Conservation (phyloP, 352 stramenopile genomes). For the Blastocystis sp. region DNA sequence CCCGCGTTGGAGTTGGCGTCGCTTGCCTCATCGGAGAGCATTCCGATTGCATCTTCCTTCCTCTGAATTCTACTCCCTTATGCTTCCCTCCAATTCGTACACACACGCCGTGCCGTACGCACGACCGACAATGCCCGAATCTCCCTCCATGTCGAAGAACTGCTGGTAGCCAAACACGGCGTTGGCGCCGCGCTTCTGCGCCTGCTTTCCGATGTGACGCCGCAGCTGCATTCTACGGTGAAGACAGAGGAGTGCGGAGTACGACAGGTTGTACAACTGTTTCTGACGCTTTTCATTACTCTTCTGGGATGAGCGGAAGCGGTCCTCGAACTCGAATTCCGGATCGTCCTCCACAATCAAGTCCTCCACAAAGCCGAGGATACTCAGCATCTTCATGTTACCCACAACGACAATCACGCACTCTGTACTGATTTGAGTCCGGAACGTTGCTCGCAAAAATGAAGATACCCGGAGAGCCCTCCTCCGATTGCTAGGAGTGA, state of each 20-base stretch:
- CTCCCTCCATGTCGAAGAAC: constrained; percentile 97
- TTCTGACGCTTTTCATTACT: constrained; percentile 94
- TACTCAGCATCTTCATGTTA: constrained; percentile 82
- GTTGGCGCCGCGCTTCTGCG: constrained; percentile 93
- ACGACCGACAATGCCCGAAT: constrained; percentile 92
- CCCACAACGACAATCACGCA: not conserved
- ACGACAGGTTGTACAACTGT: constrained; percentile 91
- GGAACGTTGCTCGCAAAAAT: constrained; percentile 94
- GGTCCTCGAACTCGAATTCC: constrained; percentile 95
- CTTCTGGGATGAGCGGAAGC: constrained; percentile 86
- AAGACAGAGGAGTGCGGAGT: constrained; percentile 78
- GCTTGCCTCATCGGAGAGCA: constrained; percentile 42
- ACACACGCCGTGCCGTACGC: constrained; percentile 89
- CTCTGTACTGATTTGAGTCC: constrained; percentile 82
- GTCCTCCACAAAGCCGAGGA: constrained; percentile 90
- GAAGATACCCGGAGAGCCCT: constrained; percentile 94
- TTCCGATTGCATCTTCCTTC: constrained; percentile 78
- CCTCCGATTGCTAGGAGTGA: constrained; percentile 94
- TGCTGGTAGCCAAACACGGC: constrained; percentile 95
- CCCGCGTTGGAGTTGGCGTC: not conserved
- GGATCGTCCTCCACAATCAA: constrained; percentile 96
- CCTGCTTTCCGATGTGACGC: constrained; percentile 90
- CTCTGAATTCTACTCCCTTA: constrained; percentile 80
- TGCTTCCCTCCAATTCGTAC: constrained; percentile 81
- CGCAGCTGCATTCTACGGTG: constrained; percentile 75